These are phyloP conservation scores for Bromus sterilis DNA, from an alignment of 176 grass and related monocot species.

Conservation along the genomic window DNA sequence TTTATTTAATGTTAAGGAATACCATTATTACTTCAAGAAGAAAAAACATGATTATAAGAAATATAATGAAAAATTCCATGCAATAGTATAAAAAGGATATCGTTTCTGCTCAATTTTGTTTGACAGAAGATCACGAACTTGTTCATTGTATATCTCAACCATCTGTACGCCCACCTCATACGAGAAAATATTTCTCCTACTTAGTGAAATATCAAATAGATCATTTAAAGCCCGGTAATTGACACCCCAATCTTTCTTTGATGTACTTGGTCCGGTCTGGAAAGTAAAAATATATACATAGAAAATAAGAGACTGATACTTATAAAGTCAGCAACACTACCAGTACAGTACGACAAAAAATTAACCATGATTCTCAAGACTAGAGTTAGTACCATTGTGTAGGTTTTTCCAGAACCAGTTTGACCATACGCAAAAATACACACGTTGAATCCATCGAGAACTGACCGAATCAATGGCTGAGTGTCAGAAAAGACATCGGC, in stretches of 20 bases:
- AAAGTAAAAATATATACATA: constrained; percentile 7
- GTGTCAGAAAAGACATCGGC: constrained; percentile 90
- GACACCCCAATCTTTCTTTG: constrained; percentile 92
- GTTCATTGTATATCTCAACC: constrained; percentile 99
- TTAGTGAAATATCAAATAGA: constrained; percentile 82
- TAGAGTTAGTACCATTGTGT: constrained; percentile 66
- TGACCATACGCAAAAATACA: constrained; percentile 99
- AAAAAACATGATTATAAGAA: background rate
- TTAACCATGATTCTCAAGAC: background rate
- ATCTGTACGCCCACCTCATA: constrained; percentile 97
- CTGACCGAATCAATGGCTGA: constrained; percentile 80
- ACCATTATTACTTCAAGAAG: background rate
- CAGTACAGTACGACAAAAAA: background rate
- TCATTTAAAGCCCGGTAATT: constrained; percentile 96
- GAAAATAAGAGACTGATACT: constrained; percentile 2
- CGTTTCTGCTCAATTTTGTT: constrained; percentile 80
- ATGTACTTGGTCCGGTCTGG: constrained; percentile 81
- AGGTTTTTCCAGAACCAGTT: constrained; percentile 98
- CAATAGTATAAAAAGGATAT: constrained; percentile 63
- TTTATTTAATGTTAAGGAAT: constrained; percentile 38
- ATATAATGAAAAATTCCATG: background rate
- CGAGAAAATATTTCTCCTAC: constrained; percentile 71
- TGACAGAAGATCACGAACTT: constrained; percentile 91
- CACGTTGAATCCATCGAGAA: constrained; percentile 90
- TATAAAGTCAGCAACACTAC: background rate